Evolutionary conservation across 257 asterid genomes (phyloP).

Genomic region (Gentiana dahurica): DNA sequence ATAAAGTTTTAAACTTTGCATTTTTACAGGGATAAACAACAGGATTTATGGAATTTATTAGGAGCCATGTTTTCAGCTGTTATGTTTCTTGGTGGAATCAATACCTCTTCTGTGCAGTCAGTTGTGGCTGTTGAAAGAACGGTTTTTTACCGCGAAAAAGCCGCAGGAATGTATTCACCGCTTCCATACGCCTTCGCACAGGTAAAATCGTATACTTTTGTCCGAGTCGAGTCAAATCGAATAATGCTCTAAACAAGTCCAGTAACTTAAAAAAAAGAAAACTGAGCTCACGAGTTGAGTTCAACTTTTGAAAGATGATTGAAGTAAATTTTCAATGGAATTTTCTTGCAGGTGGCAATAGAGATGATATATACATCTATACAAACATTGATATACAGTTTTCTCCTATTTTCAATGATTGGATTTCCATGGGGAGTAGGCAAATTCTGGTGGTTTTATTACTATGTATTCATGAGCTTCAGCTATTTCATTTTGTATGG

Average conservation of each 20-base stretch:
- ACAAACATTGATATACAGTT: slow-evolving; percentile 61
- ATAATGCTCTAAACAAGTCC: neutral
- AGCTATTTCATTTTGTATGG: slow-evolving; percentile 73
- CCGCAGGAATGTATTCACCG: slow-evolving; percentile 14
- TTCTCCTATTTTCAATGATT: slow-evolving; percentile 70
- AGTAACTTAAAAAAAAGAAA: too few relatives aligned
- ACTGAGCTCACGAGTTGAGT: too few relatives aligned
- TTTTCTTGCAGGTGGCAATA: slow-evolving; percentile 45
- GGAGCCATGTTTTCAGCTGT: slow-evolving; percentile 24
- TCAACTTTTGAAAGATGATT: neutral
- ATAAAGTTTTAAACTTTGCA: neutral
- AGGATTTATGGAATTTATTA: slow-evolving; percentile 18
- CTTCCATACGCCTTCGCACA: slow-evolving; percentile 14
- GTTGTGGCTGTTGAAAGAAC: slow-evolving; percentile 23
- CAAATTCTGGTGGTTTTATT: slow-evolving; percentile 66
- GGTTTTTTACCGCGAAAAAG: slow-evolving; percentile 12
- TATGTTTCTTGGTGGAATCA: slow-evolving; percentile 23
- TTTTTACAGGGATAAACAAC: slow-evolving; percentile 13
- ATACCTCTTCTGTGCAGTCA: slow-evolving; percentile 20
- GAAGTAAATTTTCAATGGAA: too few relatives aligned
- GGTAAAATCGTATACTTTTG: slow-evolving; percentile 8
- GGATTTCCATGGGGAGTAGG: slow-evolving; percentile 56
- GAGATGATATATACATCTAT: slow-evolving; percentile 46
- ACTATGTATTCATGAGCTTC: slow-evolving; percentile 65
- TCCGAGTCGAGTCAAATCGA: too few relatives aligned